phyloP scores from a whole-genome alignment of 2,329 filamentous ascomycete species.

The Pseudogymnoascus sp. region DNA sequence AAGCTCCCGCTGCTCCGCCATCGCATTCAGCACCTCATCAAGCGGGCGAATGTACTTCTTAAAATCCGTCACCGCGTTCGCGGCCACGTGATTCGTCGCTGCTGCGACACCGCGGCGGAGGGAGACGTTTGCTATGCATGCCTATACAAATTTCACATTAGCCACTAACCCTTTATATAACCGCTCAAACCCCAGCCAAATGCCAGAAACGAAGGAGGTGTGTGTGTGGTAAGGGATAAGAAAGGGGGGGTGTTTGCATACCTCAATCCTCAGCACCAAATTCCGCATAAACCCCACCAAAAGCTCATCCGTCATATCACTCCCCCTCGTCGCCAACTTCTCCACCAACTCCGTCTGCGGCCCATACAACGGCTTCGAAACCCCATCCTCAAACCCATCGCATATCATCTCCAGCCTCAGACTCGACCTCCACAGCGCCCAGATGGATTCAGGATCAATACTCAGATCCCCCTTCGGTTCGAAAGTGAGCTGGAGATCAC shows the following conservation, averaged over 20 bases:
- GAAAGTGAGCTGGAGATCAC: neutral
- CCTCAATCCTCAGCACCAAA: conserved; percentile 92
- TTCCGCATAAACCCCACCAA: conserved; percentile 87
- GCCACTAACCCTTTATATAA: too few species aligned
- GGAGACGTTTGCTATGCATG: neutral
- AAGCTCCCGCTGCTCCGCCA: neutral
- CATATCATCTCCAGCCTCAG: conserved; percentile 89
- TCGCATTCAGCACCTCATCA: neutral
- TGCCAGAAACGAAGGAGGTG: too few species aligned
- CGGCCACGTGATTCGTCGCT: neutral
- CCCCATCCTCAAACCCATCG: conserved; percentile 69
- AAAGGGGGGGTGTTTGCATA: too few species aligned
- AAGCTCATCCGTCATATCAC: conserved; percentile 82
- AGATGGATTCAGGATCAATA: conserved; percentile 69
- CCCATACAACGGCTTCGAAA: conserved; percentile 47
- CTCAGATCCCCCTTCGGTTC: conserved; percentile 42
- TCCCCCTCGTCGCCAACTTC: conserved; percentile 59
- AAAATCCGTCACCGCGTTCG: neutral
- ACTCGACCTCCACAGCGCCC: conserved; percentile 83
- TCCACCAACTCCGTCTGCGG: conserved; percentile 81
- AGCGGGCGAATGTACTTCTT: neutral
- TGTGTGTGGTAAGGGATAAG: too few species aligned
- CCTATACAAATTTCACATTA: neutral
- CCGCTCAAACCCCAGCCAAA: too few species aligned
- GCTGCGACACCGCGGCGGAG: neutral